phyloP scores from a whole-genome alignment of 805 yeast species.

The Saccharomycopsis javanensis region DNA sequence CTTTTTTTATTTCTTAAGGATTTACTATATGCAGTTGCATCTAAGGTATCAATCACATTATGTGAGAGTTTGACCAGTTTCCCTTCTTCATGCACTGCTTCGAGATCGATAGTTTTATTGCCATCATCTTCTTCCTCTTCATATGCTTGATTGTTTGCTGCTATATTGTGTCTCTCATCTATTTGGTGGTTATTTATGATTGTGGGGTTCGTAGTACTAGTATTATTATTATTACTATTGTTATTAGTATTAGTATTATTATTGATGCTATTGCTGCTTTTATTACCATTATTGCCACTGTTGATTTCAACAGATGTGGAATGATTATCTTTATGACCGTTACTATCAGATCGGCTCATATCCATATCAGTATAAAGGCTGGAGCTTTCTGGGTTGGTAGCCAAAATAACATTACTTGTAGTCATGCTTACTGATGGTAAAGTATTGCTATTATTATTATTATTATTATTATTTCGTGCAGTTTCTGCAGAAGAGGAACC shows the following conservation, averaged over 20 bases:
- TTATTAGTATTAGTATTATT: not conserved
- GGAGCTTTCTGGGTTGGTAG: not conserved
- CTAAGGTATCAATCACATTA: not conserved
- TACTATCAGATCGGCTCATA: not conserved
- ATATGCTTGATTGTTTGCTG: not conserved
- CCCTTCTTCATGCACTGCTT: conserved; percentile 1
- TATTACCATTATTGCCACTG: not conserved
- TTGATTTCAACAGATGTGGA: too few relatives aligned
- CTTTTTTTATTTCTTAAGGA: conserved; percentile 18
- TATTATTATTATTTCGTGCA: not conserved
- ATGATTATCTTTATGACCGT: not conserved
- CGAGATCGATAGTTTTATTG: not conserved
- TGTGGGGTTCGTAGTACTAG: not conserved
- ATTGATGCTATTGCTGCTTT: not conserved
- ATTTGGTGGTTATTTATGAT: not conserved
- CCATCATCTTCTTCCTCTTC: not conserved
- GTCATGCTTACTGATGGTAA: not conserved
- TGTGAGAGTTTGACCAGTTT: not conserved
- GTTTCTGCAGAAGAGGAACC: not conserved
- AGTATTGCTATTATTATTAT: not conserved
- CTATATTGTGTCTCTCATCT: not conserved
- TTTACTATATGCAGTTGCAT: conserved; percentile 11
- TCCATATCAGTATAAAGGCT: not conserved
- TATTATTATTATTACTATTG: not conserved
- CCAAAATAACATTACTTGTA: not conserved